These are phyloP conservation scores for Pseudopyrenochaeta lycopersici DNA, from an alignment of 2,329 filamentous ascomycete species.

Conservation along the genomic window DNA sequence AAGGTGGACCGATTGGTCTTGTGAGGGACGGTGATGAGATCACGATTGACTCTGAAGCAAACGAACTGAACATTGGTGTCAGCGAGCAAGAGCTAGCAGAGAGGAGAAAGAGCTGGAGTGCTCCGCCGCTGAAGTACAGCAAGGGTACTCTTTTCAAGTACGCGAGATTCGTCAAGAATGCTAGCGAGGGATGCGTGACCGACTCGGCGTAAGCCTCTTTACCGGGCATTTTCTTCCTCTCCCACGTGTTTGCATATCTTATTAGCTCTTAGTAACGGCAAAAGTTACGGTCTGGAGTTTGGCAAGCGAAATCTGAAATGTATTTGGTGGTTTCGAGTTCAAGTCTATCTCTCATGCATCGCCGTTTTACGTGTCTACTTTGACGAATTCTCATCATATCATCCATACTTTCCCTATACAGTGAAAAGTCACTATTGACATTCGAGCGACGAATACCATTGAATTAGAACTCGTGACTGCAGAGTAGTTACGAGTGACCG, in stretches of 20 bases:
- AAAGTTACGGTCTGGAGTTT: conserved; percentile 17
- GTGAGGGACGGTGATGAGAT: conserved; percentile 84
- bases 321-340: too few species aligned
- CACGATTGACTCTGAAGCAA: conserved; percentile 81
- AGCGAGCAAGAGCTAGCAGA: conserved; percentile 68
- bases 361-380: too few species aligned
- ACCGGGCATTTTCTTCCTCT: background rate
- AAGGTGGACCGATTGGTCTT: conserved; percentile 84
- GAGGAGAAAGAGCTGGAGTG: conserved; percentile 61
- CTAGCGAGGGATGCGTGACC: conserved; percentile 67
- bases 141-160: conserved; percentile 70
- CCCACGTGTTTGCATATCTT: conserved; percentile 10
- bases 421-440: too few species aligned
- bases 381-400: too few species aligned
- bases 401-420: too few species aligned
- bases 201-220: conserved; percentile 50
- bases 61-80: conserved; percentile 71
- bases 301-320: background rate
- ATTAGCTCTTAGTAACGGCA: background rate
- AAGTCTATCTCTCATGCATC: too few species aligned
- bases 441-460: too few species aligned
- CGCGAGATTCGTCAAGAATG: conserved; percentile 63
- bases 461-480: too few species aligned
- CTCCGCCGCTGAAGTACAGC: conserved; percentile 65
- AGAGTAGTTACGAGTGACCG: too few species aligned